Base-by-base conservation (phyloP, 805 yeast genomes). In the Sungouiella thailandica region DNA sequence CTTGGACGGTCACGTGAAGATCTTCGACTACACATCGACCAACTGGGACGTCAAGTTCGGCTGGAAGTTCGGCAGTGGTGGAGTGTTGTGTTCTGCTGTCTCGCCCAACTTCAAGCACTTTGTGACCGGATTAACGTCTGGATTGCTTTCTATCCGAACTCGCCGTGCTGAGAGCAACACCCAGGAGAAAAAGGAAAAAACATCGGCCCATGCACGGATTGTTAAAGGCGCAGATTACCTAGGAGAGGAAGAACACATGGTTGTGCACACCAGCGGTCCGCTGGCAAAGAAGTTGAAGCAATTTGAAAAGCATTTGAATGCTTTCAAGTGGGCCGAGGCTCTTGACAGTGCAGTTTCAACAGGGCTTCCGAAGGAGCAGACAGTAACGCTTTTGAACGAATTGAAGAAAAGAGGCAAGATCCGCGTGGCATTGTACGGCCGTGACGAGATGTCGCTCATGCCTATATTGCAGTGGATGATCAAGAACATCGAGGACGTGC, bases 1-100 rank as follows among this genome's bases (percentile, higher is more conserved):
- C 0, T 68, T 93, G 37, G 98, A 93, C 61, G 98, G 98, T 14
- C 98, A 93, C 59, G 96, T 93, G 39, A 93, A 93, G 60, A 89
- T 89, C 28, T 86, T 90, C 56, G 97, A 89, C 58, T 76, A 85
- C 24, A 62, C 74, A 17, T 73, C 81, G 15, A 53, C 74, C 25
- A 73, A 76, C 47, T 89, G 90, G 86, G 83, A 82, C 40, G 96
- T 90, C 40, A 85, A 83, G 56, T 90, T 88, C 55, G 97, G 97
- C 31, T 90, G 97, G 97, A 90, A 89, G 60, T 90, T 84, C 53
- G 96, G 96, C 23, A 53, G 62, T 33, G 87, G 90, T 16, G 95
- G 95, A 25, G 96, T 93, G 0, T 67, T 93, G 47, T 71, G 86
- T 49, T 80, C 95, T 55, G 97, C 89, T 10, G 82, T 86, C 8